Evolutionary conservation across 805 yeast species (phyloP), one percentile per base, ranked within the genome.

Genomic region (Candida coquimbonensis): DNA sequence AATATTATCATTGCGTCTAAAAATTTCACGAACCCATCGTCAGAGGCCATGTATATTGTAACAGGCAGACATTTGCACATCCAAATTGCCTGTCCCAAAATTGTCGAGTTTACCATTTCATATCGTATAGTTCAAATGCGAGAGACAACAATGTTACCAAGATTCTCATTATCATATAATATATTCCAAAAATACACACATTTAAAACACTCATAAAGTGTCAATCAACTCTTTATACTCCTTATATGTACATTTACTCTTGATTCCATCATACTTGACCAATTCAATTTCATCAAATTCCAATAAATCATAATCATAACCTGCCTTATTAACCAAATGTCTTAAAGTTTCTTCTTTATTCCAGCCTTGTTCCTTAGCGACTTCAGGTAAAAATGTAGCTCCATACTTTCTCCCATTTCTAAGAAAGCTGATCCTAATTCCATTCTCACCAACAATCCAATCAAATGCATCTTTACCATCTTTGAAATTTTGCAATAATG

Each of bases 311-410:
- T 49, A 45, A 38, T 49, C 49, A 49, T 43, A 57, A 1, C 87
- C 93, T 0, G 95, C 89, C 61, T 93, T 93, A 21, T 72, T 66
- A 3, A 91, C 77, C 35, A 95, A 70, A 52, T 86, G 75, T 49
- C 69, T 69, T 46, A 91, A 63, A 0, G 98, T 91, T 24, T 85
- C 81, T 16, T 68, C 65, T 55, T 84, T 75, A 52, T 74, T 75
- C 96, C 96, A 88, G 1, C 77, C 80, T 54, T 90, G 95, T 53
- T 91, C 98, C 5, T 67, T 72, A 21, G 96, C 95, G 1, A 93
- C 98, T 37, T 81, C 85, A 0, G 99, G 99, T 36, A 93, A 65
- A 54, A 88, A 93, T 0, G 98, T 93, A 0, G 97, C 88, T 42
- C 83, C 76, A 27, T 69, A 72, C 0, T 59, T 48, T 5, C 65